Evolutionary conservation across 805 yeast species (phyloP), one percentile per base, ranked within the genome.

Genomic region (Candida insectalens): DNA sequence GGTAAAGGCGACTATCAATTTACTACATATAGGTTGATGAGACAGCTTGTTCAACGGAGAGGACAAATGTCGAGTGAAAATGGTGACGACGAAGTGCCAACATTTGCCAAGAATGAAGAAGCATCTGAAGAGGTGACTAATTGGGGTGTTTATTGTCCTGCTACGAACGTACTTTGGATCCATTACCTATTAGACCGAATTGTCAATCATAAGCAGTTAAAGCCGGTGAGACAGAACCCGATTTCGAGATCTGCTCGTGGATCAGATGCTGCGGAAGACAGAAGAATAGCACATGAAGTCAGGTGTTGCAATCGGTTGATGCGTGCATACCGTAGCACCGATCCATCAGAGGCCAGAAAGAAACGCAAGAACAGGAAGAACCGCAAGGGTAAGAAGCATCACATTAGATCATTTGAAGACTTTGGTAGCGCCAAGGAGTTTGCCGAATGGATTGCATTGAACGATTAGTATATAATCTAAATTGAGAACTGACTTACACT

Each of bases 141-240:
- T 15, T 74, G 82, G 75, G 56, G 71, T 2, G 39, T 44, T 15
- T 57, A 52, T 36, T 56, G 60, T 31, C 69, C 74, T 4, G 55
- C 54, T 23, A 75, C 78, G 19, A 80, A 78, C 45, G 49, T 78
- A 13, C 46, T 69, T 21, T 79, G 88, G 88, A 54, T 79, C 29
- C 77, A 75, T 43, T 77, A 76, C 45, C 38, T 80, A n/a, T 60
- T 66, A 25, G 69, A 69, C 33, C 65, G 68, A 39, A 44, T 78
- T 36, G 33, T 75, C 7, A 51, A 65, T 34, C 52, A 50, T 34
- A 74, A 73, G 25, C 39, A 37, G 5, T 32, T 50, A 32, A 47
- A 50, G 16, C 53, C 59, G 8, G 33, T 49, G 19, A 47, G 47
- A 27, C 41, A 43, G 47, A 47, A 42, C 27, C 50, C 54, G n/a